Percentiles rank a stretch among this genome's conserved stretches.
These are phyloP conservation scores for Purshia tridentata DNA, from an alignment of 306 rosid genomes.

Conservation along the genomic window DNA sequence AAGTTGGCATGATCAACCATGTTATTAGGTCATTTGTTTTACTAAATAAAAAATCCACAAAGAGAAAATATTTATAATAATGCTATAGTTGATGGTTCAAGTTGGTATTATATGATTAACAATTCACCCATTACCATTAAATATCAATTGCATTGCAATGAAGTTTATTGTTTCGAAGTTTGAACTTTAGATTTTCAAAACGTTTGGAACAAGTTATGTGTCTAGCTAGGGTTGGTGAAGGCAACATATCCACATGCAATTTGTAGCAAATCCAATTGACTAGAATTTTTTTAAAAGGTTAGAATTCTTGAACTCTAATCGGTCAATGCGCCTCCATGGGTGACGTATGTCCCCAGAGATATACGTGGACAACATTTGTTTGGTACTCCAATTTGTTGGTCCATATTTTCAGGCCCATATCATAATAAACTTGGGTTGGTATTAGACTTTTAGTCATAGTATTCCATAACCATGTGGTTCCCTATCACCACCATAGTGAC, in stretches of 20 bases:
- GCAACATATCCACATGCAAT: background rate
- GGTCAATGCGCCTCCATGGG: background rate
- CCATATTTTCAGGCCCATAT: background rate
- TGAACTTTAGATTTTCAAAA: background rate
- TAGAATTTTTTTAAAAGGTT: background rate
- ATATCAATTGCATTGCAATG: background rate
- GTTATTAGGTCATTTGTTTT: background rate
- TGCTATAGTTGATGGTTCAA: background rate
- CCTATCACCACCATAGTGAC: background rate
- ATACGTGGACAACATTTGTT: no score
- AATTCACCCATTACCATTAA: background rate
- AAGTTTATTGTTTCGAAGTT: background rate
- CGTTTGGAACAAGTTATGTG: background rate
- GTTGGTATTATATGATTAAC: background rate
- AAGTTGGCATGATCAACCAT: background rate
- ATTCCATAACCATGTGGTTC: no score
- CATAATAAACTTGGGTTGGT: background rate
- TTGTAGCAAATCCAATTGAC: background rate
- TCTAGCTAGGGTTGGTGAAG: background rate
- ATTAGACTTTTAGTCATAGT: no score
- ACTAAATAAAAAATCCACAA: no score
- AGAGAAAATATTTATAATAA: no score
- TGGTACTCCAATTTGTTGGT: background rate
- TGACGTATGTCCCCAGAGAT: no score
- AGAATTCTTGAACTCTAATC: background rate